A percentile compares a stretch with the other conserved stretches of the same genome.
phyloP scores from a whole-genome alignment of 1,139 yeast species.

The Pneumocystis canis region DNA sequence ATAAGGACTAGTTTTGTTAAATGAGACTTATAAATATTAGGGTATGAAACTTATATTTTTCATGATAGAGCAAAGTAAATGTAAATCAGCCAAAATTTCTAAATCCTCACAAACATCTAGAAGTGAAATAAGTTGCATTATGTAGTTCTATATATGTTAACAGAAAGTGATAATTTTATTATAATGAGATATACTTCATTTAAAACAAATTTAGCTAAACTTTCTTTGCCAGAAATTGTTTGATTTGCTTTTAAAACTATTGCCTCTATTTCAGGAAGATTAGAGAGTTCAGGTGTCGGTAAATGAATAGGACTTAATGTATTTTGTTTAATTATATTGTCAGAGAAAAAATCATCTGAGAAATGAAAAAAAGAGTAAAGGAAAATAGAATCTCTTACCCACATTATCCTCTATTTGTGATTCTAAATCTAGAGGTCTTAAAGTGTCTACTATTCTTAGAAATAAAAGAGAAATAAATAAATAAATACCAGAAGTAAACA shows the following conservation, averaged over 20 bases:
- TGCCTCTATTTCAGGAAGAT: conserved; percentile 22
- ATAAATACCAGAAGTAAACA: not conserved
- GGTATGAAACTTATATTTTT: conserved; percentile 31
- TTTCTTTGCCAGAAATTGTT: conserved; percentile 41
- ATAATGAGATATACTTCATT: conserved; percentile 22
- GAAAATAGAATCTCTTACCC: not conserved
- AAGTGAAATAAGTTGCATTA: conserved; percentile 36
- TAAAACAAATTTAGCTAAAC: conserved; percentile 38
- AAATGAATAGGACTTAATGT: conserved; percentile 7
- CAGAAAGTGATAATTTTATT: not conserved
- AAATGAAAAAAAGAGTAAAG: not conserved
- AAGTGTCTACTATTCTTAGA: not conserved
- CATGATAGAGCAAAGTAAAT: conserved; percentile 53
- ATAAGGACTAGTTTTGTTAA: conserved; percentile 32
- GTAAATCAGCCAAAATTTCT: conserved; percentile 39
- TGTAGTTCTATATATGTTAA: conserved; percentile 26
- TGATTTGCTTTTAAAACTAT: conserved; percentile 42
- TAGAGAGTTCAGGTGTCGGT: conserved; percentile 10
- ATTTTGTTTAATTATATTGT: conserved; percentile 7
- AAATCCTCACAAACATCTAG: conserved; percentile 43
- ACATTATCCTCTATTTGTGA: not conserved
- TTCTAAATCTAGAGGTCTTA: not conserved
- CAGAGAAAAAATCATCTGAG: conserved; percentile 7
- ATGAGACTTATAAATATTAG: not conserved
- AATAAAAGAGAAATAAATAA: not conserved